These are phyloP conservation scores for Edaphochlamys debaryana DNA, from an alignment of 139 green algal species.

Conservation along the genomic window DNA sequence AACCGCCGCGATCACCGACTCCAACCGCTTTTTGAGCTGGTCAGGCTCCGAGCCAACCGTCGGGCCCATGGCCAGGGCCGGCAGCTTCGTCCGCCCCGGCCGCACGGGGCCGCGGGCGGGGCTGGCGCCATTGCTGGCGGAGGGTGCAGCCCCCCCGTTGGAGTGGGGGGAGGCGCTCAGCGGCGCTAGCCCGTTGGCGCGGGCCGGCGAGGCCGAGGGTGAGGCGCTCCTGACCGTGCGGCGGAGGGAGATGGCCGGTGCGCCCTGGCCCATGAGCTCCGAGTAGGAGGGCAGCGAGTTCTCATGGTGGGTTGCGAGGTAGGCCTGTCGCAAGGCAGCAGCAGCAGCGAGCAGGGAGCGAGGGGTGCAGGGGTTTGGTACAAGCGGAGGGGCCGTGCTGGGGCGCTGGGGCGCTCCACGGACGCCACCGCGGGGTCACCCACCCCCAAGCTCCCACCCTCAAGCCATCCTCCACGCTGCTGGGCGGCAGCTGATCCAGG, in stretches of 20 bases:
- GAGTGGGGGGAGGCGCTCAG: too few relatives aligned
- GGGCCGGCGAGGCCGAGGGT: background rate
- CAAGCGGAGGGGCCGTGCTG: too few relatives aligned
- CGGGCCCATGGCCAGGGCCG: background rate
- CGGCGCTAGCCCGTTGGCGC: too few relatives aligned
- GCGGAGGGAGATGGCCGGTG: background rate
- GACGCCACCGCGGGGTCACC: too few relatives aligned
- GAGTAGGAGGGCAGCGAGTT: conserved; percentile 23
- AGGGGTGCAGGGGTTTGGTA: too few relatives aligned
- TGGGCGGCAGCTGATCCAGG: too few relatives aligned
- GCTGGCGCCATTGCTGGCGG: background rate
- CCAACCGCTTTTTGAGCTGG: conserved; percentile 36
- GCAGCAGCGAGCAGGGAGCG: too few relatives aligned
- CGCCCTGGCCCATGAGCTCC: conserved; percentile 31
- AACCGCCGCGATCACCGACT: conserved; percentile 27
- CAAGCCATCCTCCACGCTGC: too few relatives aligned
- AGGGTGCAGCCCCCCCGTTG: background rate
- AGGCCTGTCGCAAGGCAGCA: too few relatives aligned
- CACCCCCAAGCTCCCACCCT: too few relatives aligned
- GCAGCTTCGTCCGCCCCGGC: background rate
- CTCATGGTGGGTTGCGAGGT: too few relatives aligned
- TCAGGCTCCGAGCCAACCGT: background rate
- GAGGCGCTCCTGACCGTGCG: background rate
- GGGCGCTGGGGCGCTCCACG: too few relatives aligned
- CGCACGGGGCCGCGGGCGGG: background rate